These are phyloP conservation scores for Tubosaeta sp. DNA, from an alignment of 768 basidiomycete species.

Conservation along the genomic window DNA sequence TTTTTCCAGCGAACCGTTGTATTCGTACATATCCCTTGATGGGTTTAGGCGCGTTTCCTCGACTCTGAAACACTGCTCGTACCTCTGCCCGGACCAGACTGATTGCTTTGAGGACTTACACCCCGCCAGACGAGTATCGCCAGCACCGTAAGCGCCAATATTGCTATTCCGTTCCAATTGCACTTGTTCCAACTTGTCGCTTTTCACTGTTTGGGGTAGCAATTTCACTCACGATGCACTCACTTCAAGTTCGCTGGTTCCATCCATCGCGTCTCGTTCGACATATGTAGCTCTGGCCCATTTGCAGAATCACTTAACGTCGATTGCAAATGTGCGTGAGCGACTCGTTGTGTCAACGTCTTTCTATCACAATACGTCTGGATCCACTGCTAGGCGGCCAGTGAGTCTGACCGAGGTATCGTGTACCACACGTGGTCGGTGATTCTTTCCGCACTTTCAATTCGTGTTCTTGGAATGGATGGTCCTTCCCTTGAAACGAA, in stretches of 20 bases:
- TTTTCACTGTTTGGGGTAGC: too few relatives aligned
- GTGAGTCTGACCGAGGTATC: slow-evolving; percentile 10
- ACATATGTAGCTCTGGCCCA: slow-evolving; percentile 65
- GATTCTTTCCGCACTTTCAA: background rate
- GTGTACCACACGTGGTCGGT: slow-evolving; percentile 15
- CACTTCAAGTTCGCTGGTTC: too few relatives aligned
- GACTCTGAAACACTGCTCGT: background rate
- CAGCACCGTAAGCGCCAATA: slow-evolving; percentile 52
- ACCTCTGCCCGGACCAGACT: slow-evolving; percentile 54
- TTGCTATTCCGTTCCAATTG: background rate
- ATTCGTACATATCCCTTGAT: slow-evolving; percentile 84
- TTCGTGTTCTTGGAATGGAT: slow-evolving; percentile 52
- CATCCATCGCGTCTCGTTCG: too few relatives aligned
- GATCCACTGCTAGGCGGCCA: too few relatives aligned
- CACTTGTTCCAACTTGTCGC: background rate
- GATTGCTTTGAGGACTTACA: slow-evolving; percentile 74
- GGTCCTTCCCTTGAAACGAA: slow-evolving; percentile 51
- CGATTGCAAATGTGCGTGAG: slow-evolving; percentile 64
- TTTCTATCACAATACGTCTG: background rate
- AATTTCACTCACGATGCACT: background rate
- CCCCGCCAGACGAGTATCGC: slow-evolving; percentile 70
- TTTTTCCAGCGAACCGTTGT: slow-evolving; percentile 70
- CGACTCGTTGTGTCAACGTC: background rate
- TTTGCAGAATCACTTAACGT: slow-evolving; percentile 87
- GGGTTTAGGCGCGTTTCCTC: slow-evolving; percentile 41